Base-by-base conservation (phyloP, 1,284 basidiomycete genomes). In the Apiotrichum domesticum region DNA sequence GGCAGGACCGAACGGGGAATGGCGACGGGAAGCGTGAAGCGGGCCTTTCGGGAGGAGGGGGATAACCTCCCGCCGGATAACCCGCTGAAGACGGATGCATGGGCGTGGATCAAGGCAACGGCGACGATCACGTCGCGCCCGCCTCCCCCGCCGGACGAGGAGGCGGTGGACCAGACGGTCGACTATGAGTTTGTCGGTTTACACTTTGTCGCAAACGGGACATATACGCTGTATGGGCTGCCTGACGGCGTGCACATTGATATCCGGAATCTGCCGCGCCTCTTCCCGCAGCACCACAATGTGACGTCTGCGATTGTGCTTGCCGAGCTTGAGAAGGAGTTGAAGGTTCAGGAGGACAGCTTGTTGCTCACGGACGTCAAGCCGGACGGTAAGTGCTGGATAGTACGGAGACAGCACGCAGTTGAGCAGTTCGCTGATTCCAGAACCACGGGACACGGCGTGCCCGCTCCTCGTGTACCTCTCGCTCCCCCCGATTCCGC, bases 161-260 rank as follows among this genome's bases (percentile, higher is more conserved):
- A 46, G 43, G 11, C 32, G 6, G 39, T 33, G 15, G 48, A 50
- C 14, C 32, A 50, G 32, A 32, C 52, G 6, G 54, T 74, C 32
- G 64, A 68, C 14, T 77, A 77, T 56, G 64, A 67, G 43, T 65
- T 77, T 42, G 68, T 66, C 51, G 90, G 88, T 3, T 79, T 93
- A 11, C 90, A 92, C 74, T 84, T 88, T 67, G 64, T 87, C 8
- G 77, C 82, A 8, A 87, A 88, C 62, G 90, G 90, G 1, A 83
- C 87, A 1, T 83, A 92, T 43, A 87, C 85, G 66, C 87, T 88
- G 0, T 81, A 87, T 58, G 87, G 84, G 6, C 80, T 85, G 65
- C 84, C 86, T 4, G 73, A 77, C 21, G 85, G 85, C 29, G 63
- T 64, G 53, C 54, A 55, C 43, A 56, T 42, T 79, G 78, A 59